These are phyloP conservation scores for Cadophora sp. DNA, from an alignment of 2,329 filamentous ascomycete species.

Conservation along the genomic window DNA sequence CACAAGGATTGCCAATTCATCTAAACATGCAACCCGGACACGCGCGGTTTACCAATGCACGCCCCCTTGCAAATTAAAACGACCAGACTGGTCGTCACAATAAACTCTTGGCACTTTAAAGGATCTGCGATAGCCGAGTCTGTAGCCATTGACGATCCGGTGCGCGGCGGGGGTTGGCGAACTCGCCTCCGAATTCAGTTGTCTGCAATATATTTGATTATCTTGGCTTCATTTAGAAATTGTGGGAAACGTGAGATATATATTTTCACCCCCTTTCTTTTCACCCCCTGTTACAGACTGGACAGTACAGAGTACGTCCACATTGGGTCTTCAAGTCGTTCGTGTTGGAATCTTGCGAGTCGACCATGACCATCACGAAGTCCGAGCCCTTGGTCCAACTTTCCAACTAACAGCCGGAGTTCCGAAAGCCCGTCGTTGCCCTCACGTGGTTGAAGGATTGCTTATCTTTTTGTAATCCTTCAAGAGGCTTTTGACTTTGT, in stretches of 20 bases:
- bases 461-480: no score
- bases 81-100: background rate
- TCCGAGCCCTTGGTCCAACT: no score
- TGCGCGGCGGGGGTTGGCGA: background rate
- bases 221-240: background rate
- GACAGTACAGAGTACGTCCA: background rate
- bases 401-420: no score
- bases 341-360: no score
- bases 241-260: background rate
- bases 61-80: conserved; percentile 1
- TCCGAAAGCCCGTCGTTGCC: no score
- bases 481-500: no score
- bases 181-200: background rate
- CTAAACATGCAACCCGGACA: background rate
- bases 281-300: background rate
- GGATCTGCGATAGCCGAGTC: background rate
- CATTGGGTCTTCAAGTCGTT: background rate
- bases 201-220: conserved; percentile 6
- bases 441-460: no score
- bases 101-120: conserved; percentile 3
- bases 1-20: background rate
- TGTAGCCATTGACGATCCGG: background rate
- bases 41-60: background rate
- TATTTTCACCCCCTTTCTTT: background rate
- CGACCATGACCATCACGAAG: no score